phyloP scores from a whole-genome alignment of 495 filamentous ascomycete genomes.

The Aspergillus cavernicola region DNA sequence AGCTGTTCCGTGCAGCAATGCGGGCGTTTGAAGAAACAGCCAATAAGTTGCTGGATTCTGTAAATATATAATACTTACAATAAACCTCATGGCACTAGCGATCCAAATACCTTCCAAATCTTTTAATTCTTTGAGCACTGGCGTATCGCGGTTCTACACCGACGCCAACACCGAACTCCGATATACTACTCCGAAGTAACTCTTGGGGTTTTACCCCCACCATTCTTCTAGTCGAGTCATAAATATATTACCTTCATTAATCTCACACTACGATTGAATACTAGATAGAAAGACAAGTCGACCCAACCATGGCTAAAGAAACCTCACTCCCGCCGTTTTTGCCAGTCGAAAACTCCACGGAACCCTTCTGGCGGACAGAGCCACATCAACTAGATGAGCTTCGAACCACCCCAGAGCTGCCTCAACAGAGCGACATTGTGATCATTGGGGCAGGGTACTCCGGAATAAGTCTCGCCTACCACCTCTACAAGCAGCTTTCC shows the following conservation, averaged over 20 bases:
- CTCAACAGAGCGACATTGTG: constrained; percentile 52
- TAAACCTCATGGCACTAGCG: too few species aligned
- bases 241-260: neutral
- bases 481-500: constrained; percentile 43
- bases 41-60: neutral
- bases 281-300: neutral
- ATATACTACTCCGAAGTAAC: neutral
- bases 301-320: neutral
- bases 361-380: constrained; percentile 63
- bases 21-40: constrained; percentile 28
- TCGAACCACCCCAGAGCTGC: constrained; percentile 47
- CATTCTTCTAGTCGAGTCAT: neutral
- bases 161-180: neutral
- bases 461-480: constrained; percentile 59
- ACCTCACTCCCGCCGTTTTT: constrained; percentile 4
- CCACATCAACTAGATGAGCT: constrained; percentile 53
- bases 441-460: constrained; percentile 72
- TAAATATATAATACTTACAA: neutral
- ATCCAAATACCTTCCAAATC: too few species aligned
- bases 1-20: constrained; percentile 26
- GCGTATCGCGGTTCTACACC: too few species aligned
- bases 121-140: too few species aligned
- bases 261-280: neutral
- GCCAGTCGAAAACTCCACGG: constrained; percentile 48
- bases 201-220: neutral